These are phyloP conservation scores for Neonectria faginata DNA, from an alignment of 2,329 filamentous ascomycete genomes.

Conservation along the genomic window DNA sequence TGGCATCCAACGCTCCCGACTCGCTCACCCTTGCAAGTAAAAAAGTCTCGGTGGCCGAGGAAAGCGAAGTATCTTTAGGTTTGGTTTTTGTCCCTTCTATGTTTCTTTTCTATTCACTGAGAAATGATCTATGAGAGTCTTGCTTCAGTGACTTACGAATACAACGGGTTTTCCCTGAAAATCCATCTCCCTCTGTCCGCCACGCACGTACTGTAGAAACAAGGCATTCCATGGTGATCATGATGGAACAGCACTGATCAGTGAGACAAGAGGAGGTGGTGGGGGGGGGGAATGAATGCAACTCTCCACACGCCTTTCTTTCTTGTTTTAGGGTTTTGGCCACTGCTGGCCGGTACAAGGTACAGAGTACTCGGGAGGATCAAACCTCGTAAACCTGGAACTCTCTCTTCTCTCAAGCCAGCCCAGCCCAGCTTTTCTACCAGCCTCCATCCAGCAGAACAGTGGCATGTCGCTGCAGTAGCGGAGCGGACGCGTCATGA, in stretches of 20 bases:
- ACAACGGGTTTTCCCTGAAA: neutral
- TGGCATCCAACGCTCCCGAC: constrained; percentile 22
- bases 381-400: constrained; percentile 27
- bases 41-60: constrained; percentile 11
- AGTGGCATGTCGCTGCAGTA: constrained; percentile 39
- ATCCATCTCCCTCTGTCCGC: neutral
- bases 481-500: constrained; percentile 46
- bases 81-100: neutral
- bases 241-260: neutral
- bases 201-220: neutral
- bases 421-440: neutral
- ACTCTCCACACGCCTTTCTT: constrained; percentile 1
- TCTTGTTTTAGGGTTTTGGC: constrained; percentile 22
- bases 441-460: constrained; percentile 28
- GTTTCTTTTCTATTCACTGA: neutral
- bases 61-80: neutral
- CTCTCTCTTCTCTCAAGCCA: neutral
- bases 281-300: constrained; percentile 6
- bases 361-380: constrained; percentile 19
- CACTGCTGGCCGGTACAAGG: constrained; percentile 14
- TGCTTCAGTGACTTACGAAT: neutral
- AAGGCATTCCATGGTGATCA: neutral
- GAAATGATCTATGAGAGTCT: neutral
- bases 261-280: too few relatives aligned
- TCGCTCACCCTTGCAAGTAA: constrained; percentile 1